Base-by-base conservation (phyloP, 1,284 basidiomycete species). In the Tylopilus sp. region DNA sequence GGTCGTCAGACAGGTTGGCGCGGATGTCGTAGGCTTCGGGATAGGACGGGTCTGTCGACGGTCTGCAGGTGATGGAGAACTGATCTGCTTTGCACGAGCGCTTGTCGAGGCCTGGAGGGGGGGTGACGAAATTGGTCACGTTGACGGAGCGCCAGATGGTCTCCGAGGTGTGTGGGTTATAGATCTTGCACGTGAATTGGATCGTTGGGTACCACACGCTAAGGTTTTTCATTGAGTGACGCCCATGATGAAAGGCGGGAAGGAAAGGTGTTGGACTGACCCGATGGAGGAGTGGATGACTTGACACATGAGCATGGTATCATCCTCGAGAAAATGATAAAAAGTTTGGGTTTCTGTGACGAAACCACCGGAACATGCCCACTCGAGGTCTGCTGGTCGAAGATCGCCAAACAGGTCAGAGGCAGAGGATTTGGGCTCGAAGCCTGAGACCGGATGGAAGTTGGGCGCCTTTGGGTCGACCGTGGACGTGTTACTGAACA, bases 261-360 rank as follows among this genome's bases (percentile, higher is more conserved):
- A 32, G 44, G 33, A 63, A 33, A 4, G 12, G 26, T 33, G 57
- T n/a, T 13, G 38, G 58, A 86, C 95, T 81, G 74, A 97, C 96
- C 98, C 98, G 62, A 97, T 89, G 56, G 94, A 87, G 4, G 96
- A 97, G 85, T 98, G 96, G 75, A 99, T 99, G 67, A 99, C 88
- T 82, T 99, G 97, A 74, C 89, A 91, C 88, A 95, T 94, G 68
- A 98, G 70, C 62, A 90, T 87, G 32, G 88, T 89, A 7, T 97
- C 97, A 84, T 98, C 95, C 51, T 91, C 88, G 18, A 95, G 85
- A 70, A 94, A 86, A 47, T 91, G 85, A 81, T 99, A 99, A 83
- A 92, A 99, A 0, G 82, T 87, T 79, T 98, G 95, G 0, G 97
- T 99, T 81, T 99, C 98, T 3, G 96, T 94, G 54, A 91, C 88